A percentile compares a stretch with the other conserved stretches of the same genome.
phyloP scores from a whole-genome alignment of 805 yeast species.

The Lachancea sp. region DNA sequence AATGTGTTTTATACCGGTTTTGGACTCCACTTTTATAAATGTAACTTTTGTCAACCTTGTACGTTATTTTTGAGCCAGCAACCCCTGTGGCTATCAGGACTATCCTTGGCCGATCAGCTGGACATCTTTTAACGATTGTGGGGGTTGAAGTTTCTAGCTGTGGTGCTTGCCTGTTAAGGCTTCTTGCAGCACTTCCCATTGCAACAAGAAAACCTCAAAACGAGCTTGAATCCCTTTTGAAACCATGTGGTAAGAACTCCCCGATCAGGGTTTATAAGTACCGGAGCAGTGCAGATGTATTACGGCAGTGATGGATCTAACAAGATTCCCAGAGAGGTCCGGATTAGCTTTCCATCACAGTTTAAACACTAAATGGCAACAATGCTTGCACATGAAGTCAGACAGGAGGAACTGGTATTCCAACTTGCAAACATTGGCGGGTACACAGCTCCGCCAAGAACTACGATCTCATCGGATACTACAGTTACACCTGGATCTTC shows the following conservation, averaged over 20 bases:
- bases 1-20: constrained; percentile 8
- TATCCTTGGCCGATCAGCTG: background rate
- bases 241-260: background rate
- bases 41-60: background rate
- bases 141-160: background rate
- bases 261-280: background rate
- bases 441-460: constrained; percentile 1
- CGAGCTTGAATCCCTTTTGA: background rate
- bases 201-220: background rate
- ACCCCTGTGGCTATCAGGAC: background rate
- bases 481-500: constrained; percentile 11
- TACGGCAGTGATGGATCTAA: no score
- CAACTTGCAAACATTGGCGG: constrained; percentile 12
- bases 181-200: background rate
- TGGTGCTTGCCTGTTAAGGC: background rate
- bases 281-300: background rate
- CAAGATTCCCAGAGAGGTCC: no score
- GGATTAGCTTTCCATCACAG: no score
- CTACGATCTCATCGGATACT: constrained; percentile 1
- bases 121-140: background rate
- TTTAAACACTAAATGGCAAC: no score
- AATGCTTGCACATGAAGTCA: constrained; percentile 1
- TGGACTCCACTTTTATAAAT: constrained; percentile 6
- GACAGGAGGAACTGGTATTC: constrained; percentile 9
- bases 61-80: background rate